Evolutionary conservation across 768 basidiomycete species (phyloP), one percentile per base, ranked within the genome.

Genomic region (Lentinula sp.): DNA sequence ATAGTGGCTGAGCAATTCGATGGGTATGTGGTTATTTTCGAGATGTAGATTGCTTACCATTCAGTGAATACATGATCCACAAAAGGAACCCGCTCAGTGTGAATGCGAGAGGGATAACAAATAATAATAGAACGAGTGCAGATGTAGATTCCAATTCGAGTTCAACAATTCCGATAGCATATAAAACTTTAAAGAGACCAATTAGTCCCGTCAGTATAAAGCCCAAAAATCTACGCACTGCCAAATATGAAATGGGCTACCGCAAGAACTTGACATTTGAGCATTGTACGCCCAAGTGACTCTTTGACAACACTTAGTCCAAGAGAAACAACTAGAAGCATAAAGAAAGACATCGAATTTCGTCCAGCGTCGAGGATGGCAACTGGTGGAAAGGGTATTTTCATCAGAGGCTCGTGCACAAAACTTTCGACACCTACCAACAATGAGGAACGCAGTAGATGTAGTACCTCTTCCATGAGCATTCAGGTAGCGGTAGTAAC

Each of bases 351-450:
- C 71, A 95, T 80, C 1, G 94, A 91, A 68, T 98, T 98, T 50
- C 97, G 78, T 6, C 91, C 95, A 8, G 97, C 96, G 67, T 98
- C 95, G 48, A 98, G 77, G 62, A 95, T 92, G n/a, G 95, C 90
- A 43, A 96, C 94, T 92, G 64, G 0, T 54, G 3, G 9, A 37
- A 36, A 4, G 18, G 43, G 13, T 20, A 18, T 9, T 16, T 56
- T 56, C 15, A 35, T 41, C 12, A 35, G 42, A 7, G 13, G 16
- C 16, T n/a, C 3, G 42, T 43, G 6, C n/a, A 3, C 42, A 48
- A 18, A 20, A 43, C 33, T 32, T 48, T 23, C 15, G 6, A 50
- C 33, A 39, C 88, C 68, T 59, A 89, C 93, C 92, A 64, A 98
- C 90, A 61, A 98, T 90, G 48, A 99, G 86, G 76, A 98, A 96